phyloP scores from a whole-genome alignment of 2,329 filamentous ascomycete species.

The Alternaria alternata region DNA sequence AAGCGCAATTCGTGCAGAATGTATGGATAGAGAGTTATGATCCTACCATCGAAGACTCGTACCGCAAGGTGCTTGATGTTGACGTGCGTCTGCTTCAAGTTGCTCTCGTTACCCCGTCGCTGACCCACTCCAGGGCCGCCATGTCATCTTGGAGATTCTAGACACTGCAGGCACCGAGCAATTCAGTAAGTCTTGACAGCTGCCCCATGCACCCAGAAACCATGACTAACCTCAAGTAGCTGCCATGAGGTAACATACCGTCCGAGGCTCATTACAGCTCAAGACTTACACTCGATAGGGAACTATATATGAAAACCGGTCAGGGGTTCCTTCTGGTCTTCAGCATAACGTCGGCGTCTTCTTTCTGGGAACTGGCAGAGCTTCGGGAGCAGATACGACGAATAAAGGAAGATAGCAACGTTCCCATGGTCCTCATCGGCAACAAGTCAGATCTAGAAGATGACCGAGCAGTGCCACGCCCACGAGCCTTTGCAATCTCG shows the following conservation, averaged over 20 bases:
- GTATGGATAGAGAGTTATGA: conserved; percentile 86
- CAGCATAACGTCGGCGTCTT: conserved; percentile 85
- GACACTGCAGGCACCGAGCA: conserved; percentile 93
- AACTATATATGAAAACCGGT: conserved; percentile 82
- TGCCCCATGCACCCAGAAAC: neutral
- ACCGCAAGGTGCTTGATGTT: conserved; percentile 71
- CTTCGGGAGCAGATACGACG: conserved; percentile 89
- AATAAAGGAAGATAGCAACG: conserved; percentile 86
- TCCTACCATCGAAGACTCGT: conserved; percentile 69
- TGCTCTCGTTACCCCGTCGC: conserved; percentile 1
- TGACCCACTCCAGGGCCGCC: conserved; percentile 69
- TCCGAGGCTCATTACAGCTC: conserved; percentile 21
- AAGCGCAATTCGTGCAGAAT: conserved; percentile 90
- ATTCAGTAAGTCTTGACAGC: conserved; percentile 71
- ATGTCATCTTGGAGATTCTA: conserved; percentile 89
- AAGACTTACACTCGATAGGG: conserved; percentile 32
- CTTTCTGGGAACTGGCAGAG: conserved; percentile 80
- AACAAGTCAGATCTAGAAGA: conserved; percentile 93
- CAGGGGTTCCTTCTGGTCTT: conserved; percentile 93
- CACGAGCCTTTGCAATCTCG: conserved; percentile 83
- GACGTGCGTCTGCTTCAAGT: conserved; percentile 69
- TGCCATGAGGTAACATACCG: conserved; percentile 44
- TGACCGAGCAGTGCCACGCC: conserved; percentile 78
- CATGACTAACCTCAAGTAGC: conserved; percentile 34
- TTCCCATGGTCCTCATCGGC: conserved; percentile 88